phyloP scores from a whole-genome alignment of 139 green algal species.

The Tetraselmis chui region DNA sequence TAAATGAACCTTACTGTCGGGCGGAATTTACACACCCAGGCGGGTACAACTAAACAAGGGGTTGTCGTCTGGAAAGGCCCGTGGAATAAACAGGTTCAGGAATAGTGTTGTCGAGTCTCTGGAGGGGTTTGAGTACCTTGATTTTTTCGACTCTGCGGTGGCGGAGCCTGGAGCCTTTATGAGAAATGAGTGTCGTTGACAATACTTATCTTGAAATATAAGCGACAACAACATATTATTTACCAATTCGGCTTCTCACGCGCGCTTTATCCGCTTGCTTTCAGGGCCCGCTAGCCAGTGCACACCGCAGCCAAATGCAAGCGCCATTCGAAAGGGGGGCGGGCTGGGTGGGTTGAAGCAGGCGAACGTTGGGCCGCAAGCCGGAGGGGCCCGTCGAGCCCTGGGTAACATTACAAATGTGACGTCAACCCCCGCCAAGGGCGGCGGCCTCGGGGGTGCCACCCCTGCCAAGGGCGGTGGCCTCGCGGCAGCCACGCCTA shows the following conservation, averaged over 20 bases:
- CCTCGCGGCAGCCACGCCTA: not conserved
- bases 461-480: not conserved
- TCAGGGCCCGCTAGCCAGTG: not conserved
- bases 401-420: not conserved
- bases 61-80: too few relatives aligned
- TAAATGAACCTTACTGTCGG: too few relatives aligned
- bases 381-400: not conserved
- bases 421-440: not conserved
- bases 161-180: not conserved
- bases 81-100: too few relatives aligned
- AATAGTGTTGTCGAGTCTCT: too few relatives aligned
- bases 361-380: too few relatives aligned
- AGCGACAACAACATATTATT: too few relatives aligned
- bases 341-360: not conserved
- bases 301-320: not conserved
- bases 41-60: too few relatives aligned
- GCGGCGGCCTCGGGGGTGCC: not conserved
- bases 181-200: not conserved
- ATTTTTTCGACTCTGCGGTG: too few relatives aligned
- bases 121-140: too few relatives aligned
- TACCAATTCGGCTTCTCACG: too few relatives aligned
- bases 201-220: not conserved
- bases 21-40: too few relatives aligned
- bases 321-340: not conserved
- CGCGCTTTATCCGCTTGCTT: not conserved